Evolutionary conservation across 1,284 basidiomycete genomes (phyloP).

Genomic region (Retiboletus flavoniger): DNA sequence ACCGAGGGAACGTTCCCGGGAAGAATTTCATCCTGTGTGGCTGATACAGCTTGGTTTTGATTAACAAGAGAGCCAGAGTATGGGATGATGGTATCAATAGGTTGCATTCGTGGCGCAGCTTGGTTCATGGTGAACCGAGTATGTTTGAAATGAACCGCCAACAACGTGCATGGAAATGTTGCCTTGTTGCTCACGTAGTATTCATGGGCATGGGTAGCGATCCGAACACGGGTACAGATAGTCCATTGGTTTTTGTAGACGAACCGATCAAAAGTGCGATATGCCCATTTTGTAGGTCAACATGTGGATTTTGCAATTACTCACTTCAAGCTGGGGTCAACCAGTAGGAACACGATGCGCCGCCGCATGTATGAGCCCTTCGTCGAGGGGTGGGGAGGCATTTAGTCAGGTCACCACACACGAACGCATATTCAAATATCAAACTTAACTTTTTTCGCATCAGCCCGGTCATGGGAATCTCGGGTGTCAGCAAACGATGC

Average conservation of each 20-base stretch:
- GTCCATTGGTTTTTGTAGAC: conserved; percentile 4
- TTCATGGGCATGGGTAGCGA: conserved; percentile 7
- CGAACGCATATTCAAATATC: conserved; percentile 5
- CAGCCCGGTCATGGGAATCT: not conserved
- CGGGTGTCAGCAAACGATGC: not conserved
- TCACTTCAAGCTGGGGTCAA: not conserved
- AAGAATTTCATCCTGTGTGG: conserved; percentile 10
- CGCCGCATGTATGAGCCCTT: not conserved
- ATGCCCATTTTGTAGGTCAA: not conserved
- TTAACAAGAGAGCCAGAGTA: not conserved
- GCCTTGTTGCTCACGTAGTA: not conserved
- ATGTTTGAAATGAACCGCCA: not conserved
- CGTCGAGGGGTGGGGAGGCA: not conserved
- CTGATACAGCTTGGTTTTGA: not conserved
- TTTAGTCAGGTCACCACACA: not conserved
- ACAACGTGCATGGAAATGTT: not conserved
- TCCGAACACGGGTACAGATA: conserved; percentile 14
- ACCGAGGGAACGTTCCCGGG: conserved; percentile 1
- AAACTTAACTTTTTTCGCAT: conserved; percentile 4
- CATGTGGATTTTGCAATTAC: not conserved
- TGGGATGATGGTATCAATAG: conserved; percentile 2
- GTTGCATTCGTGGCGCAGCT: not conserved
- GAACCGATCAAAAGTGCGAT: not conserved
- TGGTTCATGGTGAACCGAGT: not conserved
- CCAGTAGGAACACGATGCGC: not conserved